phyloP scores from a whole-genome alignment of 148 eudicot genomes.

The Mesembryanthemum crystallinum region DNA sequence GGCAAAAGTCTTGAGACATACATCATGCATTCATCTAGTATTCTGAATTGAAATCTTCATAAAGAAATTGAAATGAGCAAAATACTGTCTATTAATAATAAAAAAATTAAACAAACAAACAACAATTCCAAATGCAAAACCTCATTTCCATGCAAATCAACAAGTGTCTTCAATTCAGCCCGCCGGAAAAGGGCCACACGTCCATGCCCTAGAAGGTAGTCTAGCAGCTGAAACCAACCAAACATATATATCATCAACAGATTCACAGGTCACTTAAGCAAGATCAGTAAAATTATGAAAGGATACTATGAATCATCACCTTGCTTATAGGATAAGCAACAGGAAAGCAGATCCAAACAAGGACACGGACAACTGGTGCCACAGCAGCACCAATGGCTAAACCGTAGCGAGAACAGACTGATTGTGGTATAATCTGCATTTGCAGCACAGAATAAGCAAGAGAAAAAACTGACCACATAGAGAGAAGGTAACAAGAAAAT shows the following conservation, averaged over 20 bases:
- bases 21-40: too few relatives aligned
- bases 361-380: constrained; percentile 88
- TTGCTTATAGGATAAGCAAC: constrained; percentile 98
- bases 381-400: constrained; percentile 86
- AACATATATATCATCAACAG: constrained; percentile 15
- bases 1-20: too few relatives aligned
- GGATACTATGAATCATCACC: constrained; percentile 44
- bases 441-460: constrained; percentile 14
- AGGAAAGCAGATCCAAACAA: constrained; percentile 93
- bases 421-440: constrained; percentile 91
- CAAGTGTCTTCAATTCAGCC: constrained; percentile 66
- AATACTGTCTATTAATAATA: background rate
- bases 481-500: background rate
- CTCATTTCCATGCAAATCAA: constrained; percentile 63
- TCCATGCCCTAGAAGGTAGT: constrained; percentile 52
- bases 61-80: background rate
- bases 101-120: background rate
- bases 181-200: constrained; percentile 62
- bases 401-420: constrained; percentile 90
- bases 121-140: constrained; percentile 31
- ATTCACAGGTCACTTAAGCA: constrained; percentile 1
- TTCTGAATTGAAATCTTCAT: too few relatives aligned
- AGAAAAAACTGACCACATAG: background rate
- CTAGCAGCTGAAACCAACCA: constrained; percentile 53
- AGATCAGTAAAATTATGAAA: background rate